A percentile compares a stretch with the other conserved stretches of the same genome.
Conservation (phyloP, 345 rosid genomes). For the Salix viminalis region DNA sequence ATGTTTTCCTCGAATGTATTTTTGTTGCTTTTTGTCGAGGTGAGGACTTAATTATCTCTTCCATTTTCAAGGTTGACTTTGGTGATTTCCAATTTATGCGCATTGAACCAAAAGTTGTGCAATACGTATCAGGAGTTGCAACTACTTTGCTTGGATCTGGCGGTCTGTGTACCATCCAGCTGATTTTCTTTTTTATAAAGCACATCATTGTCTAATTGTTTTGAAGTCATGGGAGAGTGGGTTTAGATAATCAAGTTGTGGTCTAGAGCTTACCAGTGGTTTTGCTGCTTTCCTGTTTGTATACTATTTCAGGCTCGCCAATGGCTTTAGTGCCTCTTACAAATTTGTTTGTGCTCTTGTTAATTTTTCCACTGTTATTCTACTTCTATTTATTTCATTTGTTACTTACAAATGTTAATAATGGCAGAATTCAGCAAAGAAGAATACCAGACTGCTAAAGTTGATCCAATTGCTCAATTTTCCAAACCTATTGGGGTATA, state of each 20-base stretch:
- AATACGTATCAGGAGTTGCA: constrained; percentile 87
- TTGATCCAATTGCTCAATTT: constrained; percentile 81
- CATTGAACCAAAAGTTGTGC: constrained; percentile 72
- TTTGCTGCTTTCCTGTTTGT: background rate
- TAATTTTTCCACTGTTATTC: background rate
- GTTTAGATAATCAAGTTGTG: background rate
- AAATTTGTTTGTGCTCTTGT: background rate
- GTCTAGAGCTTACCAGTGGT: background rate
- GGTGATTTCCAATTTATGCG: constrained; percentile 88
- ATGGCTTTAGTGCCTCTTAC: background rate
- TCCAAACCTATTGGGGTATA: constrained; percentile 83
- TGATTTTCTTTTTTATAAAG: background rate
- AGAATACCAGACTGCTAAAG: constrained; percentile 63
- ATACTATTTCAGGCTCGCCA: background rate
- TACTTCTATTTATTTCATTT: background rate
- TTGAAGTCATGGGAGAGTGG: background rate
- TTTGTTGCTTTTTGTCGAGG: background rate
- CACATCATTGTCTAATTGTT: background rate
- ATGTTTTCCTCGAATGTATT: background rate
- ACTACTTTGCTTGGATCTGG: constrained; percentile 92
- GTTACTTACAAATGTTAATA: constrained; percentile 1
- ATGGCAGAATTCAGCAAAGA: constrained; percentile 66
- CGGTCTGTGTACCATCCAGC: constrained; percentile 46
- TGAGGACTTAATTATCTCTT: constrained; percentile 15
- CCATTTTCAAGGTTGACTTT: constrained; percentile 74